phyloP scores from a whole-genome alignment of 2,329 filamentous ascomycete species.

The Fusarium annulatum region DNA sequence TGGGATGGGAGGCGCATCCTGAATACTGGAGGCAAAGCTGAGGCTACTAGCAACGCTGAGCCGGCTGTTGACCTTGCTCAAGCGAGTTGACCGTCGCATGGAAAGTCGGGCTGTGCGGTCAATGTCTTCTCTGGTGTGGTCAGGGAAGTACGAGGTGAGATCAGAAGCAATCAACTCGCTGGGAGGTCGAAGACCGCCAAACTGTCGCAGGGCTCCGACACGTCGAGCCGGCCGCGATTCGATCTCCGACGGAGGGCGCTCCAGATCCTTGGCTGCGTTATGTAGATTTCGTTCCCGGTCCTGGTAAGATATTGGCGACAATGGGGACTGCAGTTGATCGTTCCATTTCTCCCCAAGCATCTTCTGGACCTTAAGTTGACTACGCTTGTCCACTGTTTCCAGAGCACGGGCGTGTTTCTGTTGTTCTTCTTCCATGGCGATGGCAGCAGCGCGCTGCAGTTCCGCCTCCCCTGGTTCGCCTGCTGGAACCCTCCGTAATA shows the following conservation, averaged over 20 bases:
- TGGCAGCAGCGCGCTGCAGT: slow-evolving; percentile 85
- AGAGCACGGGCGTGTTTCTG: slow-evolving; percentile 75
- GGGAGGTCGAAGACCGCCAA: slow-evolving; percentile 91
- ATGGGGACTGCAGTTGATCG: slow-evolving; percentile 81
- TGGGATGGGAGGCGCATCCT: slow-evolving; percentile 93
- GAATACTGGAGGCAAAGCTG: slow-evolving; percentile 91
- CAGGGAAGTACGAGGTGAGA: slow-evolving; percentile 95
- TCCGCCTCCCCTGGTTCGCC: slow-evolving; percentile 91
- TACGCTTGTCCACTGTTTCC: slow-evolving; percentile 76
- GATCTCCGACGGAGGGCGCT: slow-evolving; percentile 65
- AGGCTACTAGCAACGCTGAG: slow-evolving; percentile 93
- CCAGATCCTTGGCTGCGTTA: slow-evolving; percentile 67
- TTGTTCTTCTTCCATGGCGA: slow-evolving; percentile 87
- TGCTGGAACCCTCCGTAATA: slow-evolving; percentile 90
- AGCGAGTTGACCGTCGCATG: slow-evolving; percentile 86
- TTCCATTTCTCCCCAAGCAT: slow-evolving; percentile 89
- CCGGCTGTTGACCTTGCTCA: slow-evolving; percentile 92
- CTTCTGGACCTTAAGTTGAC: slow-evolving; percentile 88
- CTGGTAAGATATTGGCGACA: slow-evolving; percentile 81
- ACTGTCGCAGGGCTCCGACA: slow-evolving; percentile 74
- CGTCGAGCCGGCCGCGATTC: slow-evolving; percentile 56
- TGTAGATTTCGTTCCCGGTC: slow-evolving; percentile 76
- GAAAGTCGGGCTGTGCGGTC: slow-evolving; percentile 95
- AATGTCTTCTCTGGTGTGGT: slow-evolving; percentile 92
- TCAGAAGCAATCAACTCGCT: slow-evolving; percentile 98